Evolutionary conservation across 805 yeast species (phyloP).

Genomic region (Candida endomychidarum): DNA sequence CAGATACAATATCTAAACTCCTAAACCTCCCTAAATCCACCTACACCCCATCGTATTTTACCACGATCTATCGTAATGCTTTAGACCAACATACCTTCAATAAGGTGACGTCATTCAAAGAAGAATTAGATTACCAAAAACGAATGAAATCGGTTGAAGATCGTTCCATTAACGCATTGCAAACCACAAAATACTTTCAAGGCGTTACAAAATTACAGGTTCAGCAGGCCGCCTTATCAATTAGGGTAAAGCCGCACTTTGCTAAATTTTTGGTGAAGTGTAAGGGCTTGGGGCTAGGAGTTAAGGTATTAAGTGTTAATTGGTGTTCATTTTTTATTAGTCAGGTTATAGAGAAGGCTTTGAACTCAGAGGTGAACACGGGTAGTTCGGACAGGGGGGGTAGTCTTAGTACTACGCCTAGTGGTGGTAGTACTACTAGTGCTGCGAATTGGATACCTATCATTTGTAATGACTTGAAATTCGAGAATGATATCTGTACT

Average conservation of each 20-base stretch:
- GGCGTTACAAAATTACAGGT: constrained; percentile 35
- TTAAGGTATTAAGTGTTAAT: constrained; percentile 55
- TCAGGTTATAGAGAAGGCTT: not conserved
- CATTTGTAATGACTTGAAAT: constrained; percentile 52
- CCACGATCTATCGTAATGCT: constrained; percentile 37
- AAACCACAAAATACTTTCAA: constrained; percentile 37
- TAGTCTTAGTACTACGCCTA: too few relatives aligned
- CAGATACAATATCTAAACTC: constrained; percentile 48
- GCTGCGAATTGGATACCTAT: too few relatives aligned
- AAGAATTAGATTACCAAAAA: constrained; percentile 47
- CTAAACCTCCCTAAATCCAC: constrained; percentile 16
- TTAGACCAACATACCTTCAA: constrained; percentile 28
- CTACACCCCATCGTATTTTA: constrained; percentile 44
- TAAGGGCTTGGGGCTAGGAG: constrained; percentile 26
- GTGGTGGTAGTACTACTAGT: too few relatives aligned
- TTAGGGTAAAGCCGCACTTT: constrained; percentile 43
- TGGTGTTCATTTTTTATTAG: constrained; percentile 56
- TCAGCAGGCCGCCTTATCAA: constrained; percentile 30
- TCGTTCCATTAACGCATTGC: constrained; percentile 47
- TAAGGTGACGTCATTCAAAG: constrained; percentile 28
- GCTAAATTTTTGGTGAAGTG: constrained; percentile 28
- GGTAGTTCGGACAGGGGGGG: too few relatives aligned
- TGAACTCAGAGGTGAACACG: too few relatives aligned
- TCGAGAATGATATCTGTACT: constrained; percentile 24
- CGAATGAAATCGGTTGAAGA: constrained; percentile 48